phyloP scores from a whole-genome alignment of 1,139 yeast genomes.

The Arxiozyma bovina region DNA sequence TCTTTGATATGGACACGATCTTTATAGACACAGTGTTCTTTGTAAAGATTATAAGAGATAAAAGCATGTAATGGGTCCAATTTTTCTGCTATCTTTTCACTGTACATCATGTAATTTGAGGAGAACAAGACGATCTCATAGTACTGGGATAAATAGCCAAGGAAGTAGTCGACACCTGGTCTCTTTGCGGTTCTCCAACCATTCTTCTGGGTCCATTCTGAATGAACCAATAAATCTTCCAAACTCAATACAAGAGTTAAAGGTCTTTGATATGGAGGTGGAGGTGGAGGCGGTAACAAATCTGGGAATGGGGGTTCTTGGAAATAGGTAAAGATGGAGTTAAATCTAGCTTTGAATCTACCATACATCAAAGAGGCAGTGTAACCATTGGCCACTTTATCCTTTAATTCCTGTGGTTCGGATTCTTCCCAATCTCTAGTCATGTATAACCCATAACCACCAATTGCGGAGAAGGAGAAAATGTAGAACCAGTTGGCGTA shows the following conservation, averaged over 20 bases:
- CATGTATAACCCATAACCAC: conserved; percentile 59
- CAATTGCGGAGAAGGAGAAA: conserved; percentile 51
- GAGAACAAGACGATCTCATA: conserved; percentile 91
- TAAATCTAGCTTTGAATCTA: conserved; percentile 62
- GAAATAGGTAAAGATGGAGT: conserved; percentile 72
- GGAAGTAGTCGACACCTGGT: conserved; percentile 94
- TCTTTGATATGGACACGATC: conserved; percentile 84
- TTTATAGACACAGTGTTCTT: conserved; percentile 79
- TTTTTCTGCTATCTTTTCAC: conserved; percentile 77
- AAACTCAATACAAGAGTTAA: conserved; percentile 79
- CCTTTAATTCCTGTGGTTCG: conserved; percentile 51
- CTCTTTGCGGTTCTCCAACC: conserved; percentile 99
- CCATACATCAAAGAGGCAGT: conserved; percentile 55
- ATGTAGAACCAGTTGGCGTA: conserved; percentile 63
- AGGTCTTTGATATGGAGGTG: conserved; percentile 90
- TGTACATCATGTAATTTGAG: conserved; percentile 74
- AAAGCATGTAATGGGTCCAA: conserved; percentile 90
- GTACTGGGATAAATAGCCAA: conserved; percentile 89
- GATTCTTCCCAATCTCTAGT: conserved; percentile 82
- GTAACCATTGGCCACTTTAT: conserved; percentile 58
- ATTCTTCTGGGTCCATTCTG: conserved; percentile 82
- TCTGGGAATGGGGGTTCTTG: conserved; percentile 92
- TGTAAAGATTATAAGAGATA: conserved; percentile 75
- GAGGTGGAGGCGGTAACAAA: conserved; percentile 83
- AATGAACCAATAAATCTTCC: conserved; percentile 84